These are phyloP conservation scores for Olyra latifolia DNA, from an alignment of 176 grass and related monocot genomes.

Conservation along the genomic window DNA sequence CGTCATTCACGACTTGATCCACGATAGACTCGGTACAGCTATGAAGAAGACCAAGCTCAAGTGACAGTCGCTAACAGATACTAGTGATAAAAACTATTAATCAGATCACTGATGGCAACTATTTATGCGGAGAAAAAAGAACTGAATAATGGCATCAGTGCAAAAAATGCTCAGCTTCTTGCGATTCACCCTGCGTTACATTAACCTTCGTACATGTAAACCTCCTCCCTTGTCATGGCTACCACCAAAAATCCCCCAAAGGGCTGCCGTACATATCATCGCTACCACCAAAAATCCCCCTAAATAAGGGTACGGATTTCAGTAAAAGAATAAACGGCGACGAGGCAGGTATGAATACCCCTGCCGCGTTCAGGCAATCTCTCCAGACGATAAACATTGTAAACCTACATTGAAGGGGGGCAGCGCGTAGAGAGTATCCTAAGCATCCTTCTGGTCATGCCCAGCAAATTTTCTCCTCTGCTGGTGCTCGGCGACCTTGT, in stretches of 20 bases:
- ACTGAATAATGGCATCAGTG: not conserved
- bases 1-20: not conserved
- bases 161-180: slow-evolving; percentile 16
- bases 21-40: not conserved
- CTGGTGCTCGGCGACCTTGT: slow-evolving; percentile 92
- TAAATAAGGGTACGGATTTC: not conserved
- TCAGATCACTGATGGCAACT: not conserved
- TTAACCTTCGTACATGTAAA: slow-evolving; percentile 9
- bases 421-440: slow-evolving; percentile 8
- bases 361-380: not conserved
- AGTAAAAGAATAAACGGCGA: slow-evolving; percentile 45
- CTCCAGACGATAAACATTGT: not conserved
- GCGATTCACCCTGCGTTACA: not conserved
- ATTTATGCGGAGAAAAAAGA: not conserved
- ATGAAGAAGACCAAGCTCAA: not conserved
- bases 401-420: slow-evolving; percentile 2
- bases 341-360: slow-evolving; percentile 13
- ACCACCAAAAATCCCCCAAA: slow-evolving; percentile 32
- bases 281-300: slow-evolving; percentile 28
- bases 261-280: too few relatives aligned
- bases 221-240: slow-evolving; percentile 11
- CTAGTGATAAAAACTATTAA: slow-evolving; percentile 6
- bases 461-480: slow-evolving; percentile 79
- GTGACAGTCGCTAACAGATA: not conserved
- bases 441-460: slow-evolving; percentile 40